Evolutionary conservation across 2,329 filamentous ascomycete species (phyloP).

Genomic region (Fusarium euwallaceae): DNA sequence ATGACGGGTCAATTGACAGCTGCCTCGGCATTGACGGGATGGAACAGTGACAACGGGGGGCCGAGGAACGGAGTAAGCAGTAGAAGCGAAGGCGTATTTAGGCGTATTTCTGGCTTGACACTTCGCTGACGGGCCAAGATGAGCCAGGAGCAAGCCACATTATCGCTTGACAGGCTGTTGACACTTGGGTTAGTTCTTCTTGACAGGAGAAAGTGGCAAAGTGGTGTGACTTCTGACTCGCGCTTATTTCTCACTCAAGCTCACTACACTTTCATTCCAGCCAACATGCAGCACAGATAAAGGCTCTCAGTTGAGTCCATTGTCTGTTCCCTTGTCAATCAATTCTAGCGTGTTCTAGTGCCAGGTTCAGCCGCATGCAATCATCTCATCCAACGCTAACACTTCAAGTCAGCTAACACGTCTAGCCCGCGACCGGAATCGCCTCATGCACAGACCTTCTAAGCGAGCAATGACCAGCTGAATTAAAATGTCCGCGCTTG

Average conservation of each 20-base stretch:
- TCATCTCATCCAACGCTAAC: not conserved
- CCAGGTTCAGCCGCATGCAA: not conserved
- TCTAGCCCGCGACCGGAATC: not conserved
- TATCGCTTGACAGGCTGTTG: not conserved
- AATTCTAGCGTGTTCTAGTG: not conserved
- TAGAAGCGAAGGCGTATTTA: not conserved
- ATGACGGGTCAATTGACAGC: not conserved
- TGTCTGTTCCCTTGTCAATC: not conserved
- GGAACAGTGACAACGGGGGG: not conserved
- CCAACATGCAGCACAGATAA: not conserved
- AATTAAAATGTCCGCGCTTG: not conserved
- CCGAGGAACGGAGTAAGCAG: not conserved
- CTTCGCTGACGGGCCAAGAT: not conserved
- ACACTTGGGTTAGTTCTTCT: not conserved
- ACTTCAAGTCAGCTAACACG: not conserved
- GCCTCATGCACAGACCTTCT: not conserved
- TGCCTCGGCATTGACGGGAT: slow-evolving; percentile 10
- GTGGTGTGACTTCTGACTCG: not conserved
- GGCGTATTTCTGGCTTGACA: not conserved
- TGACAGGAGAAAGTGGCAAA: not conserved
- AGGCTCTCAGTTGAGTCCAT: not conserved
- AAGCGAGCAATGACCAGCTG: not conserved
- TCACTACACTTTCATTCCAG: not conserved
- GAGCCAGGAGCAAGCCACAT: slow-evolving; percentile 11
- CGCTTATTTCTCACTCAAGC: not conserved